Evolutionary conservation across 2,329 filamentous ascomycete genomes (phyloP), one percentile per base, ranked within the genome.

Genomic region (Pyrenochaeta sp.): DNA sequence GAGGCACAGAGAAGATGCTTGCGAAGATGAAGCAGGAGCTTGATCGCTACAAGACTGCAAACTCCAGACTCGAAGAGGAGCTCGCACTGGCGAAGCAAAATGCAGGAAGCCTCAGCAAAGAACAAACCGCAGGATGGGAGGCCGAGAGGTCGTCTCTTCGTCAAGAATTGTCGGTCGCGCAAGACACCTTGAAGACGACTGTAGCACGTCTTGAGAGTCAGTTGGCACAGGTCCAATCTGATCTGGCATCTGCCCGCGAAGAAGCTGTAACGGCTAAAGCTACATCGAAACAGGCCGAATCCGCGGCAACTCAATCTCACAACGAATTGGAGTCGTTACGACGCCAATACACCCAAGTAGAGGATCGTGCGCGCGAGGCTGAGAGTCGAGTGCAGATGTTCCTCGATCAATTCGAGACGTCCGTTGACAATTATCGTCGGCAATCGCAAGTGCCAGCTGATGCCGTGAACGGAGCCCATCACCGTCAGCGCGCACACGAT

Each of bases 1-100:
- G 96, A 73, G 94, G 94, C 45, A 97, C 94, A 1, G 94, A 99
- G 74, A 97, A 96, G 81, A 96, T 99, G 91, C 83, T 99, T 35
- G 92, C 94, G 73, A 93, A 95, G 72, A 93, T 99, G 81, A 97
- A 97, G 77, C 91, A 96, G 63, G 94, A 99, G 74, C 80, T 99
- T n/a, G 81, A 88, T 41, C 89, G 91, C 44, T 94, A 95, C 74
- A 97, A 97, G 80, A 75, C 84, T 9, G 88, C 94, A 49, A 96
- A 96, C 63, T 77, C 80, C 13, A 88, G 88, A 48, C 78, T 99
- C 27, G 92, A 94, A 71, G 82, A 85, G 32, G 90, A 96, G 63
- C 77, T 96, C n/a, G 81, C 87, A 81, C 57, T 80, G 72, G 57
- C 62, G 74, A 24, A 70, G 77, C 48, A 68, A 54, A 49, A 64